phyloP scores from a whole-genome alignment of 177 flowering plant genomes.

The Vitis hybrid region DNA sequence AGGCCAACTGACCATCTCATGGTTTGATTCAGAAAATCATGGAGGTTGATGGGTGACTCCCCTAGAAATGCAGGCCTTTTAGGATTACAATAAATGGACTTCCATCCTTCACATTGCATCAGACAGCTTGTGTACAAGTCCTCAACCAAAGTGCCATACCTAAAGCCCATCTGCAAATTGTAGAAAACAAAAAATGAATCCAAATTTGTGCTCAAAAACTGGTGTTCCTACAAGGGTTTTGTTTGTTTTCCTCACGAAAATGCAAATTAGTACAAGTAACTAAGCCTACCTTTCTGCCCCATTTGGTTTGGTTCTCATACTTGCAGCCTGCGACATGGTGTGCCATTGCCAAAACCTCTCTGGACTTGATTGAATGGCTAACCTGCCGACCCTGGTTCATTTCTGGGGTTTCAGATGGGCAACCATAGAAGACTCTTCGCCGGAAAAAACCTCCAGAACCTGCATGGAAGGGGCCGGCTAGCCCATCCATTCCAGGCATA shows the following conservation, averaged over 20 bases:
- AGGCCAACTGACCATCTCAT: constrained; percentile 10
- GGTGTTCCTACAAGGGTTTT: no score
- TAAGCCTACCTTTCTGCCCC: constrained; percentile 7
- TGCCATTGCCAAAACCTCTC: background rate
- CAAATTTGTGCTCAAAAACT: no score
- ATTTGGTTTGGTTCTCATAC: background rate
- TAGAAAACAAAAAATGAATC: no score
- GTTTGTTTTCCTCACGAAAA: no score
- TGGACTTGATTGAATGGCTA: background rate
- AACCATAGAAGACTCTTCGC: background rate
- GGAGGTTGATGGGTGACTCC: background rate
- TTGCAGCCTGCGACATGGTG: constrained; percentile 2
- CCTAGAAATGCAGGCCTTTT: constrained; percentile 14
- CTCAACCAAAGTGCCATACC: constrained; percentile 5
- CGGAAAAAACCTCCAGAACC: constrained; percentile 13
- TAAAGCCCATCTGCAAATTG: constrained; percentile 9
- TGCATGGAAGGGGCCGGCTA: background rate
- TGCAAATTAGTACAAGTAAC: no score
- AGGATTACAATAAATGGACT: constrained; percentile 8
- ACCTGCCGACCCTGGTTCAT: background rate
- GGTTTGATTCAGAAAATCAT: constrained; percentile 6
- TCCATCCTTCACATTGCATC: constrained; percentile 13
- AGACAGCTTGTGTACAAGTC: constrained; percentile 12
- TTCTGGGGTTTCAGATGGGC: constrained; percentile 5
- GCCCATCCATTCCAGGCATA: constrained; percentile 18